These are phyloP conservation scores for Mrakia gelida DNA, from an alignment of 768 basidiomycete species.

Conservation along the genomic window DNA sequence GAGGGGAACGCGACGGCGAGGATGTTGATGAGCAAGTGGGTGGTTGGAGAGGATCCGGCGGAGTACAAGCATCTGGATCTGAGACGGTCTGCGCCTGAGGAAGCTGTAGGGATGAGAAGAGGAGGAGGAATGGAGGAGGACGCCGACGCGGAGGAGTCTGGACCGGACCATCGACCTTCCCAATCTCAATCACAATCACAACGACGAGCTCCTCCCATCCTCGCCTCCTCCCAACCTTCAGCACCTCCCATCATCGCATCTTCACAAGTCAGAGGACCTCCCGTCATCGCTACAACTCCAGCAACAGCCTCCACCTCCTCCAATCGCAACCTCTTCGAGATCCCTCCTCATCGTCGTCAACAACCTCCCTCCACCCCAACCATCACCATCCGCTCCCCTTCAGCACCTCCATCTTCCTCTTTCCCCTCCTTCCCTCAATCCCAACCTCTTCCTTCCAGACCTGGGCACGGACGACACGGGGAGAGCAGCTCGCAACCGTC, in stretches of 20 bases:
- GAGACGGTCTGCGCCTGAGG: background rate
- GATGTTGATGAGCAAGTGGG: conserved; percentile 23
- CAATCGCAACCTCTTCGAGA: background rate
- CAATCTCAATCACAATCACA: background rate
- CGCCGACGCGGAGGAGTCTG: background rate
- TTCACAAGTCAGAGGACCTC: background rate
- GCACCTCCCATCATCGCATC: background rate
- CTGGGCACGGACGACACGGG: background rate
- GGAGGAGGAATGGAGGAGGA: background rate
- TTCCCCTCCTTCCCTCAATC: background rate
- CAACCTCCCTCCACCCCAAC: background rate
- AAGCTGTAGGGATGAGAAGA: too few species aligned
- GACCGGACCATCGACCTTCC: background rate
- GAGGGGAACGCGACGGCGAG: conserved; percentile 4
- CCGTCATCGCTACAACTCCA: background rate
- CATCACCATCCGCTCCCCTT: conserved; percentile 13
- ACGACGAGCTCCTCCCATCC: conserved; percentile 7
- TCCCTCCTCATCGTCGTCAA: background rate
- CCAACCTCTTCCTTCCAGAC: background rate
- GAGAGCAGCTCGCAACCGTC: conserved; percentile 1
- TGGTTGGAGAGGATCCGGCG: conserved; percentile 28
- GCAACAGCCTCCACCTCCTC: background rate
- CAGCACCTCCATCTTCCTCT: background rate
- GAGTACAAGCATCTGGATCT: conserved; percentile 24
- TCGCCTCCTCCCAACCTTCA: background rate